Conservation (phyloP, 179 eudicot species). For the Spinacia oleracea region DNA sequence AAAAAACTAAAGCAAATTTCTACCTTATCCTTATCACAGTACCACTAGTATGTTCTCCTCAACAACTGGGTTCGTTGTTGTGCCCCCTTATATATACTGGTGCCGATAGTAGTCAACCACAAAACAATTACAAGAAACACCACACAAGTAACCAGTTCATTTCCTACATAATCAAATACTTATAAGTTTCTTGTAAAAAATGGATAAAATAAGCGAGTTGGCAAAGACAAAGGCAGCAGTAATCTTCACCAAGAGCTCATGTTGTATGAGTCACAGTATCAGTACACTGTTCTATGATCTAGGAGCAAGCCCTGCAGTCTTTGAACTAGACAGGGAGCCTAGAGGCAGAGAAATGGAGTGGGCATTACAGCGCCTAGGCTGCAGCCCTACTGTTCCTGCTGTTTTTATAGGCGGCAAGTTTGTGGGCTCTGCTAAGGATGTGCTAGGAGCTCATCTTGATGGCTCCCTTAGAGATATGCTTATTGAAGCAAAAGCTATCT, state of each 20-base stretch:
- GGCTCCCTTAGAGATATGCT: constrained; percentile 53
- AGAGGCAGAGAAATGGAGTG: constrained; percentile 61
- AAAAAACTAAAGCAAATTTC: constrained; percentile 9
- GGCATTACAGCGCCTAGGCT: constrained; percentile 51
- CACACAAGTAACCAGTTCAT: neutral
- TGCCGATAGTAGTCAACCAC: constrained; percentile 7
- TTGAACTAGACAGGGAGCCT: constrained; percentile 55
- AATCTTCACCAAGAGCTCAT: constrained; percentile 71
- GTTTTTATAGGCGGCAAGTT: constrained; percentile 53
- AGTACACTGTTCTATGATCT: constrained; percentile 52
- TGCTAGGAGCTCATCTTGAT: constrained; percentile 47
- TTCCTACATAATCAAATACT: neutral
- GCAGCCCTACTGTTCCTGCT: constrained; percentile 52
- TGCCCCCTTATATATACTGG: constrained; percentile 25
- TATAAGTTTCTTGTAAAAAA: neutral
- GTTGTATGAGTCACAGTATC: constrained; percentile 64
- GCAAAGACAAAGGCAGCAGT: constrained; percentile 57
- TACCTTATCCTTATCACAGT: constrained; percentile 38
- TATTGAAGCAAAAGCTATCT: constrained; percentile 47
- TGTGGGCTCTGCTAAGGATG: constrained; percentile 49
- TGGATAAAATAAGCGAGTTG: constrained; percentile 56
- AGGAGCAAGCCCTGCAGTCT: constrained; percentile 63
- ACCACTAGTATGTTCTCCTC: constrained; percentile 6
- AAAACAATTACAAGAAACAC: constrained; percentile 10
- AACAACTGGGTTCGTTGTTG: neutral